These are phyloP conservation scores for Chaetomiaceae sp. DNA, from an alignment of 2,329 filamentous ascomycete genomes.

Conservation along the genomic window DNA sequence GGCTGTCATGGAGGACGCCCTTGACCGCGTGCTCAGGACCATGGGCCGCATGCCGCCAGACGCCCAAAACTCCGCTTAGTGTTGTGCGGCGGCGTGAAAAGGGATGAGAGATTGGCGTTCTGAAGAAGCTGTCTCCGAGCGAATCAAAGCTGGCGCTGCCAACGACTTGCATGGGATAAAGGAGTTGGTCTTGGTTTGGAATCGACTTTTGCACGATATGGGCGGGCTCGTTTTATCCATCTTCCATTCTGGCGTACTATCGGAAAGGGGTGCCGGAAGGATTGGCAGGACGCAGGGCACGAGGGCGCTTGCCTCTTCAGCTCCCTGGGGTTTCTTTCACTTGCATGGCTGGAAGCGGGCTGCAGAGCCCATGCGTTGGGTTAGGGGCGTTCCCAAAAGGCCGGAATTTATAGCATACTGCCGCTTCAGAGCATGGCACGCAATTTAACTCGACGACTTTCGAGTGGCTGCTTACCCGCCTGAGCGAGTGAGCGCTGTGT, in stretches of 20 bases:
- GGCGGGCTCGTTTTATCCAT: neutral
- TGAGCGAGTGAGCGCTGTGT: too few species aligned
- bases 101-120: too few species aligned
- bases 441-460: too few species aligned
- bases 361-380: neutral
- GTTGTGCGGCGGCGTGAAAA: neutral
- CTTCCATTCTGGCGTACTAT: neutral
- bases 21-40: constrained; percentile 50
- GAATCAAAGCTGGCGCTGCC: too few species aligned
- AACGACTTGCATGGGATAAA: constrained; percentile 5
- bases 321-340: neutral
- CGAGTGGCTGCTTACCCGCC: too few species aligned
- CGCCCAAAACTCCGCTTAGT: constrained; percentile 4
- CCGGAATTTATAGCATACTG: neutral
- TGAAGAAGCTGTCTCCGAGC: too few species aligned
- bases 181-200: constrained; percentile 5
- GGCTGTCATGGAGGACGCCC: constrained; percentile 54
- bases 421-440: neutral
- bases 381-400: constrained; percentile 4
- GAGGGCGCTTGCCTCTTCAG: too few species aligned
- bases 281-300: neutral
- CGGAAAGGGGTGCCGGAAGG: neutral
- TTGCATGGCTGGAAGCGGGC: constrained; percentile 6
- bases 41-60: constrained; percentile 37
- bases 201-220: neutral